These are phyloP conservation scores for Phytopythium boreale DNA, from an alignment of 352 stramenopile species.

Conservation along the genomic window DNA sequence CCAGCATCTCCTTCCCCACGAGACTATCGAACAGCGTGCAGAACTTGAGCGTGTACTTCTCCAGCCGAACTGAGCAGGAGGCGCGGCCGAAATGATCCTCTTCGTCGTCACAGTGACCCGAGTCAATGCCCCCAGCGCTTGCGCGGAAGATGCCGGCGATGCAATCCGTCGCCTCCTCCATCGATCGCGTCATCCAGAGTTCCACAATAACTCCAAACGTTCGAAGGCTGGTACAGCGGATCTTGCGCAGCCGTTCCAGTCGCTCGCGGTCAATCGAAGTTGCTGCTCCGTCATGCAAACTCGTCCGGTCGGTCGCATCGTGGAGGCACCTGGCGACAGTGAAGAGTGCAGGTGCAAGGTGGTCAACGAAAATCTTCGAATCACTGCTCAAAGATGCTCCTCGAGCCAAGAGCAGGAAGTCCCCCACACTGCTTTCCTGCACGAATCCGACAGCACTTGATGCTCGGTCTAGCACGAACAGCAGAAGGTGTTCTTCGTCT, in stretches of 20 bases:
- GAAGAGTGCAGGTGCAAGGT: slow-evolving; percentile 17
- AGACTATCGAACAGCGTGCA: slow-evolving; percentile 23
- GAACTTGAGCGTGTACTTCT: slow-evolving; percentile 21
- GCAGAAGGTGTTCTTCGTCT: slow-evolving; percentile 20
- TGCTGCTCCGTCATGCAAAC: not conserved
- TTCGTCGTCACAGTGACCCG: slow-evolving; percentile 5
- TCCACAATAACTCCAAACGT: slow-evolving; percentile 13
- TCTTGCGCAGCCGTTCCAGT: slow-evolving; percentile 1
- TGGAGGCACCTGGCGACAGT: slow-evolving; percentile 7
- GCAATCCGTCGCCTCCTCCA: slow-evolving; percentile 17
- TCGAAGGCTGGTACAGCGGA: slow-evolving; percentile 14
- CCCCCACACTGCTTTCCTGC: slow-evolving; percentile 8
- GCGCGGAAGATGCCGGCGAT: slow-evolving; percentile 14
- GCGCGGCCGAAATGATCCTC: slow-evolving; percentile 18
- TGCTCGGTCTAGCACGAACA: slow-evolving; percentile 16
- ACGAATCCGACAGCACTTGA: slow-evolving; percentile 10
- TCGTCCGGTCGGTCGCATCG: not conserved
- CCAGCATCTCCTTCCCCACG: slow-evolving; percentile 8
- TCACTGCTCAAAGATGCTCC: slow-evolving; percentile 14
- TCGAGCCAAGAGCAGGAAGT: slow-evolving; percentile 12
- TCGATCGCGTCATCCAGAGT: slow-evolving; percentile 20
- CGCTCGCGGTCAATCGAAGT: slow-evolving; percentile 5
- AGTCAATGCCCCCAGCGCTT: not conserved
- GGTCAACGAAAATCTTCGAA: slow-evolving; percentile 15
- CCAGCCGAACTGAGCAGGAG: slow-evolving; percentile 11